These are phyloP conservation scores for Phaseolus coccineus DNA, from an alignment of 331 rosid species.

Conservation along the genomic window DNA sequence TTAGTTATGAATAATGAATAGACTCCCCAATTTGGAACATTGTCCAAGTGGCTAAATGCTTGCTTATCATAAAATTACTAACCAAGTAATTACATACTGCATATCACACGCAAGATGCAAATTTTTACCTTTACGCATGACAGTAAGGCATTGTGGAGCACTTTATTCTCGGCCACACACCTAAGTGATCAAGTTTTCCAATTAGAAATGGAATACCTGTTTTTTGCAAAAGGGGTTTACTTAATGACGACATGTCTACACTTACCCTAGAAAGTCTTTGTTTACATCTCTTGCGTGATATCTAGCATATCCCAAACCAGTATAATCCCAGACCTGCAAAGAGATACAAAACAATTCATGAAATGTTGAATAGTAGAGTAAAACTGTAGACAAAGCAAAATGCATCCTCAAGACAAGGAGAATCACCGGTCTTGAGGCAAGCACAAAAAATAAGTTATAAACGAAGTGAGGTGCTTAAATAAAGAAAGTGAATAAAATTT, in stretches of 20 bases:
- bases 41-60: slow-evolving; percentile 14
- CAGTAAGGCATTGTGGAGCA: slow-evolving; percentile 78
- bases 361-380: slow-evolving; percentile 31
- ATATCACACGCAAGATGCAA: slow-evolving; percentile 12
- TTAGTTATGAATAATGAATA: slow-evolving; percentile 11
- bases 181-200: slow-evolving; percentile 53
- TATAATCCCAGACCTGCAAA: slow-evolving; percentile 91
- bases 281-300: slow-evolving; percentile 82
- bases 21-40: slow-evolving; percentile 20
- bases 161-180: slow-evolving; percentile 95
- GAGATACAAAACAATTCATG: slow-evolving; percentile 34
- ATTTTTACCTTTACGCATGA: slow-evolving; percentile 77
- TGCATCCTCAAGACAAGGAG: not conserved
- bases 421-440: slow-evolving; percentile 17
- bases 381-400: slow-evolving; percentile 12
- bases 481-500: slow-evolving; percentile 12
- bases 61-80: slow-evolving; percentile 16
- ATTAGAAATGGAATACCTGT: slow-evolving; percentile 46
- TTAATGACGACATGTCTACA: slow-evolving; percentile 18
- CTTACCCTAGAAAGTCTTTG: slow-evolving; percentile 90
- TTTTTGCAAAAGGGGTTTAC: slow-evolving; percentile 27
- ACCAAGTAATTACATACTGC: not conserved
- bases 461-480: not conserved
- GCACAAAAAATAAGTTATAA: not conserved
- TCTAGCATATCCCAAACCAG: slow-evolving; percentile 89